Evolutionary conservation across 441 rosid species (phyloP), one percentile per base, ranked within the genome.

Genomic region (Populus tomentosa): DNA sequence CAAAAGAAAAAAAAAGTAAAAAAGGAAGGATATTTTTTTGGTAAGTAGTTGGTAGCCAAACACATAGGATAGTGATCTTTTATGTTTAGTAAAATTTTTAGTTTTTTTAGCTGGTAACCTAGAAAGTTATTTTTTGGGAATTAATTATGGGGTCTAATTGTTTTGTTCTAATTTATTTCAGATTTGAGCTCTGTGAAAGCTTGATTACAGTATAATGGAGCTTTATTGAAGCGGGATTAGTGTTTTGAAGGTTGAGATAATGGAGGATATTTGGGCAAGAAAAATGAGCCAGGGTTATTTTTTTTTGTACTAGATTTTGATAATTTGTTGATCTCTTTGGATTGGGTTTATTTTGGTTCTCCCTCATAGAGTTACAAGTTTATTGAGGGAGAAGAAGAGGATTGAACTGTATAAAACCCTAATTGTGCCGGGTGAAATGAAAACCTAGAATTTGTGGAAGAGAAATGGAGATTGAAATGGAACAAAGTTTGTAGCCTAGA

Each of bases 131-230:
- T 30, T 30, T 30, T 3, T 30, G 32, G 32, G 32, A 30, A 11
- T 26, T 65, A 30, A 65, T 11, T 30, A 4, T 13, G 32, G 18
- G 69, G 20, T 32, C 16, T 30, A 32, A 30, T 36, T 71, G 33
- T 8, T 70, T 64, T 28, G 86, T 30, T 30, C 32, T 30, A 30
- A 30, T 30, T 30, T 30, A 30, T 30, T 30, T 30, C 32, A 30
- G 32, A 83, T 85, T 84, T 83, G 87, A 80, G 75, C 78, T 81
- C 78, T 71, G 68, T 72, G 79, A 85, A 74, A 81, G 85, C 79
- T 86, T 81, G 75, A 79, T 40, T 79, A 36, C 73, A 69, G 46
- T 56, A 36, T 30, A 64, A 30, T 79, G 80, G 84, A 83, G 77
- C 72, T 69, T 71, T 76, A 62, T 75, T 71, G 74, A 75, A 77